phyloP scores from a whole-genome alignment of 108 stramenopile species.

The Nannochloropsis granulata region DNA sequence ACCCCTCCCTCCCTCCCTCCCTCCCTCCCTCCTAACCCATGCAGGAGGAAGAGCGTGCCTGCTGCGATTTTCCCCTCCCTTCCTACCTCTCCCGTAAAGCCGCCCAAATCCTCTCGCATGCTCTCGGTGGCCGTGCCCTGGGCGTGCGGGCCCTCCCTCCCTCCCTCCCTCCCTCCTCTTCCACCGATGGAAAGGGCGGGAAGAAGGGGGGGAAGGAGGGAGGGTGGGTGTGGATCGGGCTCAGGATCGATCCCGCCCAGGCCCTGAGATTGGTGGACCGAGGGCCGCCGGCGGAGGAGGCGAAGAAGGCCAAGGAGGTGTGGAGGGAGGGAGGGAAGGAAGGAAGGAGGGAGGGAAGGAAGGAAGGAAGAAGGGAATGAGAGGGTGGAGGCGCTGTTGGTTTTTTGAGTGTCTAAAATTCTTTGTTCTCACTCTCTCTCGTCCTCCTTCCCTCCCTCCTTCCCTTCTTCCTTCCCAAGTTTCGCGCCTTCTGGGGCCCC shows the following conservation, averaged over 20 bases:
- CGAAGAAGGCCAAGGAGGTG: not conserved
- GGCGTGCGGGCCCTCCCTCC: not conserved
- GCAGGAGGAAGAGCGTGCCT: not conserved
- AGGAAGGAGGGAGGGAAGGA: not conserved
- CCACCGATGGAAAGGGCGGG: not conserved
- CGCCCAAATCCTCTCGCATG: not conserved
- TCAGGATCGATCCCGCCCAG: not conserved
- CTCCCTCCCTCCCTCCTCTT: not conserved
- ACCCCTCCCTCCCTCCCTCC: not conserved
- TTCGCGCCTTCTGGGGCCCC: conserved; percentile 5
- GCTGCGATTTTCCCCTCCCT: not conserved
- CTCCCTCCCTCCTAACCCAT: not conserved
- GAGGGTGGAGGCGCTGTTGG: not conserved
- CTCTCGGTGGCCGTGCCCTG: not conserved
- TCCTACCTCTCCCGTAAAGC: not conserved
- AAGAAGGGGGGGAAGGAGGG: not conserved
- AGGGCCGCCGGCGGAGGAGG: not conserved
- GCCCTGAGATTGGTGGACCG: not conserved
- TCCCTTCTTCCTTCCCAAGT: not conserved
- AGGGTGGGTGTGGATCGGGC: not conserved
- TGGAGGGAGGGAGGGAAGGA: not conserved
- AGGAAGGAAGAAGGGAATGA: not conserved
- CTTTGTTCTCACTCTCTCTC: not conserved
- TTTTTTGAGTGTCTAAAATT: not conserved
- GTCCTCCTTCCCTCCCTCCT: not conserved